These are phyloP conservation scores for Sclerospora graminicola DNA, from an alignment of 352 stramenopile species.

Conservation along the genomic window DNA sequence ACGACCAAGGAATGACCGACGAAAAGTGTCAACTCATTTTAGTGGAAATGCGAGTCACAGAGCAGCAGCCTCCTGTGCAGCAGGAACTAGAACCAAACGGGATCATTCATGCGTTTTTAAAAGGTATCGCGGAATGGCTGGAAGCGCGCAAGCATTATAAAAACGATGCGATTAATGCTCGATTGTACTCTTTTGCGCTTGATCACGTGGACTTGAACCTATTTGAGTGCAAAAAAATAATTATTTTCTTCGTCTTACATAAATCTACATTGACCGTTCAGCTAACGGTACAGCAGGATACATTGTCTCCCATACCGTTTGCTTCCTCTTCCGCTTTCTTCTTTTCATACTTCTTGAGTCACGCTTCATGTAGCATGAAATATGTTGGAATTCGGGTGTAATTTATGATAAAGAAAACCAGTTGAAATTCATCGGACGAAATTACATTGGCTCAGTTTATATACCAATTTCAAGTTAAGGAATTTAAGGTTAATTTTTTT, in stretches of 20 bases:
- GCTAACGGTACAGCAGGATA: constrained; percentile 18
- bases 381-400: constrained; percentile 46
- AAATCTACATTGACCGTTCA: constrained; percentile 6
- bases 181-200: constrained; percentile 49
- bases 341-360: constrained; percentile 42
- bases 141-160: constrained; percentile 23
- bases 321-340: constrained; percentile 24
- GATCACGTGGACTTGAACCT: constrained; percentile 13
- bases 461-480: too few species aligned
- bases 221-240: constrained; percentile 17
- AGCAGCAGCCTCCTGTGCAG: constrained; percentile 14
- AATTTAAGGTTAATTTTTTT: too few species aligned
- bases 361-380: constrained; percentile 57
- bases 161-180: constrained; percentile 41
- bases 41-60: constrained; percentile 36
- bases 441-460: too few species aligned
- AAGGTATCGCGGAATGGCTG: constrained; percentile 58
- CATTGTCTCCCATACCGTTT: constrained; percentile 6
- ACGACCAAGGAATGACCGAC: constrained; percentile 73
- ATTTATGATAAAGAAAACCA: too few species aligned
- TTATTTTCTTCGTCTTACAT: constrained; percentile 3
- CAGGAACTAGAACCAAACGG: constrained; percentile 59
- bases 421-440: too few species aligned
- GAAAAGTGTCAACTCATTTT: constrained; percentile 55
- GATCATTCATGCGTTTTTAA: constrained; percentile 53